Conservation (phyloP, 768 basidiomycete genomes). For the Guyanaporus albipodus region DNA sequence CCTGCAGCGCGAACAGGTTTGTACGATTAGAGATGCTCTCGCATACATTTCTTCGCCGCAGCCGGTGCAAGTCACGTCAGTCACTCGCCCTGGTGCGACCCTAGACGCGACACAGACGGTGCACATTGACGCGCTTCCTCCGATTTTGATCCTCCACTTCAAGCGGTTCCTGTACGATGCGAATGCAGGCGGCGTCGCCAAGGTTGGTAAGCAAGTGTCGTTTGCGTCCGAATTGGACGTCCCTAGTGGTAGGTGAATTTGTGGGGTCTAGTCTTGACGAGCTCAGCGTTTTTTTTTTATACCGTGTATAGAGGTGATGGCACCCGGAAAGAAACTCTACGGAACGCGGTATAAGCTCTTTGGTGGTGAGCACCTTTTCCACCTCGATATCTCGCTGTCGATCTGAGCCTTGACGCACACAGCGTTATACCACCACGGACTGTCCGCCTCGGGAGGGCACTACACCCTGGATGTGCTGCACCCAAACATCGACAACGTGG, state of each 20-base stretch:
- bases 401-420: not conserved
- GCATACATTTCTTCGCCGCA: slow-evolving; percentile 75
- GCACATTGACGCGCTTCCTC: slow-evolving; percentile 79
- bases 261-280: not conserved
- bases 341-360: slow-evolving; percentile 73
- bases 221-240: slow-evolving; percentile 80
- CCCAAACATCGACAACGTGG: slow-evolving; percentile 52
- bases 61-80: slow-evolving; percentile 64
- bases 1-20: slow-evolving; percentile 69
- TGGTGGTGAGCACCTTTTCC: slow-evolving; percentile 53
- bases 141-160: slow-evolving; percentile 81
- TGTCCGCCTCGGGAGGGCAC: slow-evolving; percentile 87
- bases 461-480: slow-evolving; percentile 91
- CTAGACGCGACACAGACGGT: slow-evolving; percentile 72
- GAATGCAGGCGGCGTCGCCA: slow-evolving; percentile 70
- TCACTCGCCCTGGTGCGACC: slow-evolving; percentile 51
- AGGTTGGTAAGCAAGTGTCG: slow-evolving; percentile 76
- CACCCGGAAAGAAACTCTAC: slow-evolving; percentile 45
- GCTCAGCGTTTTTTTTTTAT: fast-evolving
- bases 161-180: slow-evolving; percentile 90
- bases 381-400: not conserved
- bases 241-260: slow-evolving; percentile 49
- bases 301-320: slow-evolving; percentile 52
- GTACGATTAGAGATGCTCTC: slow-evolving; percentile 81
- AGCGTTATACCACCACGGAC: slow-evolving; percentile 94